Conservation (phyloP, 148 eudicot species). For the Beta vulgaris region DNA sequence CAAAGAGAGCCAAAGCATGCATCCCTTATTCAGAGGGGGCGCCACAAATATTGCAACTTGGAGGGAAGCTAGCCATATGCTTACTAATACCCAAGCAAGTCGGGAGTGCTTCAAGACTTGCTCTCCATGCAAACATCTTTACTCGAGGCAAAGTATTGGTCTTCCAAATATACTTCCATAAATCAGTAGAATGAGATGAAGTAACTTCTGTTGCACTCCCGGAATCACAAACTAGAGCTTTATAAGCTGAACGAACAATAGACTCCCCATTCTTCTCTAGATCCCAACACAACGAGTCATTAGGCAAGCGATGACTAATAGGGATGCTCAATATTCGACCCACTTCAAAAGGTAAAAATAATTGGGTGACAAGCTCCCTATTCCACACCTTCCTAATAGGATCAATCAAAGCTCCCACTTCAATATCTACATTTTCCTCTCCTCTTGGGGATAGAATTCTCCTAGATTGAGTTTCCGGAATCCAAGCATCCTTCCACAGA, state of each 20-base stretch:
- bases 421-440: neutral
- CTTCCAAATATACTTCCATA: too few species aligned
- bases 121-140: too few species aligned
- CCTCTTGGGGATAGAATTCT: neutral
- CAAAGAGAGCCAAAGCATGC: too few species aligned
- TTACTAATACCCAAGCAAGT: too few species aligned
- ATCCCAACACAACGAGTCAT: neutral
- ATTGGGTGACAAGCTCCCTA: neutral
- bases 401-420: neutral
- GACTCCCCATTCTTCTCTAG: neutral
- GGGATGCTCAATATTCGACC: neutral
- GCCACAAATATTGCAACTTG: too few species aligned
- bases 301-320: neutral
- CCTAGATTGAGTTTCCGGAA: neutral
- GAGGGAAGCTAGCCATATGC: too few species aligned
- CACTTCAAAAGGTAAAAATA: neutral
- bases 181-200: too few species aligned
- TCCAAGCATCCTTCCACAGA: neutral
- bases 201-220: too few species aligned
- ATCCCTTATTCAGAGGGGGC: too few species aligned
- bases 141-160: too few species aligned
- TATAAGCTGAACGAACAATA: neutral
- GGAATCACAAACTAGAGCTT: neutral
- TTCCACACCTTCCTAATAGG: neutral
- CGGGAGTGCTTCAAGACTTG: too few species aligned